Conservation (phyloP, 177 flowering plant genomes). For the Vitis hybrid region DNA sequence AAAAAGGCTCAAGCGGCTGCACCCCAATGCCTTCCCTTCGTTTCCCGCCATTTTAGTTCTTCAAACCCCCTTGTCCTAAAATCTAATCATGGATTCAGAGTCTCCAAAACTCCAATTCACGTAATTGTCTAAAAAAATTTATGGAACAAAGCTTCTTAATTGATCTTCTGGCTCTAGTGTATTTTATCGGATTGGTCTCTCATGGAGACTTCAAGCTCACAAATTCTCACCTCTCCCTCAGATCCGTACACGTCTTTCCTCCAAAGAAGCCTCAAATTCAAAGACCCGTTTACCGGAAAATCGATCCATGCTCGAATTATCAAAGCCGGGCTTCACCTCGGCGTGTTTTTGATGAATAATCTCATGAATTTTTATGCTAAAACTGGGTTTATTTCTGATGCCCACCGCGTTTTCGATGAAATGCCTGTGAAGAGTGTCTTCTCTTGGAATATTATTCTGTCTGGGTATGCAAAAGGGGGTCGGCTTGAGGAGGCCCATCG, state of each 20-base stretch:
- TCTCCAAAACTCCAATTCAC: too few species aligned
- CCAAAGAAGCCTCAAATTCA: constrained; percentile 38
- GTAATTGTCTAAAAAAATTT: too few species aligned
- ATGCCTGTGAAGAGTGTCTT: constrained; percentile 58
- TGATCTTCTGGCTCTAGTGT: background rate
- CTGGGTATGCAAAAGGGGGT: constrained; percentile 67
- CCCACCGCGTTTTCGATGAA: constrained; percentile 65
- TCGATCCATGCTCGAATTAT: constrained; percentile 45
- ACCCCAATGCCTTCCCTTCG: too few species aligned
- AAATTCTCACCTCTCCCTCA: constrained; percentile 12
- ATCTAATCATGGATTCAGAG: too few species aligned
- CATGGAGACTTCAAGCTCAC: constrained; percentile 18
- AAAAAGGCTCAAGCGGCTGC: too few species aligned
- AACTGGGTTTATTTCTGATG: constrained; percentile 41
- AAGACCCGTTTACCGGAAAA: constrained; percentile 34
- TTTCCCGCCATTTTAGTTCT: too few species aligned
- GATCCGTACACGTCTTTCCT: constrained; percentile 40
- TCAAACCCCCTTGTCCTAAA: too few species aligned
- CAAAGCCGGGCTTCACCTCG: constrained; percentile 55
- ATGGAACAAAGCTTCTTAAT: background rate
- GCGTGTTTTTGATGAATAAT: constrained; percentile 64
- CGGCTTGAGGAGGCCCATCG: constrained; percentile 33
- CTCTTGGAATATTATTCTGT: constrained; percentile 75
- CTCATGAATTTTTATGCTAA: constrained; percentile 67
- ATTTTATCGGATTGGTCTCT: constrained; percentile 8